These are phyloP conservation scores for Dioscorea alata DNA, from an alignment of 106 monocot genomes.

Conservation along the genomic window DNA sequence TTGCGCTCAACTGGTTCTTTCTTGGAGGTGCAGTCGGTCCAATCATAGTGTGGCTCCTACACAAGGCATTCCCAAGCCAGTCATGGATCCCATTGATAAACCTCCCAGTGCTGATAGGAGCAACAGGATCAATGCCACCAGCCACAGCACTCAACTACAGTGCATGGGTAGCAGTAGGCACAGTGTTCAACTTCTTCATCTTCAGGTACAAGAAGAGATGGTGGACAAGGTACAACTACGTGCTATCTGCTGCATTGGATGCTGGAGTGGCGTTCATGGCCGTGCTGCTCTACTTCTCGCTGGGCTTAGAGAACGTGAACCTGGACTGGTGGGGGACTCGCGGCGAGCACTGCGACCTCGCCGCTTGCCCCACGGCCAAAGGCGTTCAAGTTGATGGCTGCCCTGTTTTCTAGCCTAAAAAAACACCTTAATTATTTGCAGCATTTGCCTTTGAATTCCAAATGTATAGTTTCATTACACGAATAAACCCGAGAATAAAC, in stretches of 20 bases:
- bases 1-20: conserved; percentile 80
- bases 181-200: conserved; percentile 83
- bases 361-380: conserved; percentile 51
- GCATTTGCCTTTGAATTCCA: neutral
- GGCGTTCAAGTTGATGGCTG: conserved; percentile 42
- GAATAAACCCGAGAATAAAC: too few species aligned
- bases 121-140: conserved; percentile 82
- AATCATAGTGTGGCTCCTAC: conserved; percentile 73
- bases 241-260: conserved; percentile 67
- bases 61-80: conserved; percentile 54
- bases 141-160: conserved; percentile 80
- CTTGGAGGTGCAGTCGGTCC: conserved; percentile 62
- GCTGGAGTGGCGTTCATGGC: conserved; percentile 75
- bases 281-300: conserved; percentile 51
- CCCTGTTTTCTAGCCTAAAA: conserved; percentile 19
- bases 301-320: conserved; percentile 40
- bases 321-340: conserved; percentile 54
- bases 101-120: conserved; percentile 77
- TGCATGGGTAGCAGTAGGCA: conserved; percentile 57
- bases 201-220: conserved; percentile 72
- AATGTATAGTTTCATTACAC: too few species aligned
- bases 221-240: conserved; percentile 80
- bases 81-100: conserved; percentile 77
- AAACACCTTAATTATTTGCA: neutral
- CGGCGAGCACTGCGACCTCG: conserved; percentile 65